These are phyloP conservation scores for Aspergillus biplanus DNA, from an alignment of 495 filamentous ascomycete genomes.

Conservation along the genomic window DNA sequence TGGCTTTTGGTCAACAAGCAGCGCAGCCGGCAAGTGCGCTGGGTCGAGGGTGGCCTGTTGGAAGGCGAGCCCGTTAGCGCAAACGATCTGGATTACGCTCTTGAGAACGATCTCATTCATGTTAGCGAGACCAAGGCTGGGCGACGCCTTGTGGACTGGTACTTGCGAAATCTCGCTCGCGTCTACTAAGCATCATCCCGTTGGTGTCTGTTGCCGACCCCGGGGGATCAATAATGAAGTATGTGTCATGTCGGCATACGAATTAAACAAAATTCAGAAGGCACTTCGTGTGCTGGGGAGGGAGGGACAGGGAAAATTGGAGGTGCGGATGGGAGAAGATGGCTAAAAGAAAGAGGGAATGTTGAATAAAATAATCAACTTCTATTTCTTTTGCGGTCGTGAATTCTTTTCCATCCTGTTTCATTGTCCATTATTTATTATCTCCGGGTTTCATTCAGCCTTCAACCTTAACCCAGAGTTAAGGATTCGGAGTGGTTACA, in stretches of 20 bases:
- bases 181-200: constrained; percentile 67
- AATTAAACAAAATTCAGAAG: neutral
- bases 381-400: neutral
- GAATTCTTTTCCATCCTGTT: constrained; percentile 21
- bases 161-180: constrained; percentile 91
- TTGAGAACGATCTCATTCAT: constrained; percentile 97
- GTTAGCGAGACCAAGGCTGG: constrained; percentile 98
- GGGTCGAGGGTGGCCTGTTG: constrained; percentile 85
- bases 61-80: constrained; percentile 91
- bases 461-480: constrained; percentile 12
- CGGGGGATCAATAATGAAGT: constrained; percentile 16
- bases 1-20: constrained; percentile 98
- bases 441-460: constrained; percentile 21
- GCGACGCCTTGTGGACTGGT: constrained; percentile 96
- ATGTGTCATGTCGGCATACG: constrained; percentile 15
- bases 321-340: neutral
- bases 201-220: neutral
- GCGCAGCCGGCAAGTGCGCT: constrained; percentile 92
- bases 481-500: constrained; percentile 26
- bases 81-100: constrained; percentile 93
- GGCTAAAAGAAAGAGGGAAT: neutral
- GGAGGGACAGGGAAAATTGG: neutral
- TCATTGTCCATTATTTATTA: constrained; percentile 26
- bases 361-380: neutral
- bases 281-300: neutral